A percentile compares a stretch with the other conserved stretches of the same genome.
phyloP scores from a whole-genome alignment of 148 eudicot species.

The Salicornia ramosissima region DNA sequence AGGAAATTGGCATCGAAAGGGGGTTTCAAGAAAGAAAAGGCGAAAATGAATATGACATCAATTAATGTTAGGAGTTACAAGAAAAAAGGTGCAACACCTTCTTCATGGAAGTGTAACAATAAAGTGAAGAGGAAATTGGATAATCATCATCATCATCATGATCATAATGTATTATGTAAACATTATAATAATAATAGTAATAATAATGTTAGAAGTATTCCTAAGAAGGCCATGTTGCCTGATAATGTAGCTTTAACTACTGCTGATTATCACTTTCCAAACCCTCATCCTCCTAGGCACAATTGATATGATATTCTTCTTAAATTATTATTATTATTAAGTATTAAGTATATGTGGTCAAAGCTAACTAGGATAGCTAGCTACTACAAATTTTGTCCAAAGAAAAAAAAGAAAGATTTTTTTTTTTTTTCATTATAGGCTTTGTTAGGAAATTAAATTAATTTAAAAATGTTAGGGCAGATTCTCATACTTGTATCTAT shows the following conservation, averaged over 20 bases:
- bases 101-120: conserved; percentile 18
- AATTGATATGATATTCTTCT: conserved; percentile 27
- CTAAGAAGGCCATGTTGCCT: conserved; percentile 14
- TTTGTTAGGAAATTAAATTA: conserved; percentile 8
- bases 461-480: conserved; percentile 18
- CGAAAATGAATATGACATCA: neutral
- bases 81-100: conserved; percentile 30
- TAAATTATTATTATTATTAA: no score
- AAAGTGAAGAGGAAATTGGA: conserved; percentile 19
- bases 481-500: conserved; percentile 23
- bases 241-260: conserved; percentile 30
- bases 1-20: conserved; percentile 13
- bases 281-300: conserved; percentile 35
- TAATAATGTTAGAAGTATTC: conserved; percentile 13
- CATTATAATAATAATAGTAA: conserved; percentile 12
- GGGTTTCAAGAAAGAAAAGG: neutral
- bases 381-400: conserved; percentile 27
- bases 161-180: conserved; percentile 17
- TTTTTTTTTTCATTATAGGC: neutral
- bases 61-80: neutral
- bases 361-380: no score
- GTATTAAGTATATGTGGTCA: no score
- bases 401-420: neutral
- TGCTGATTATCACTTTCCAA: conserved; percentile 36
- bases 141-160: neutral